A percentile compares a stretch with the other conserved stretches of the same genome.
These are phyloP conservation scores for Amanita rubescens DNA, from an alignment of 768 basidiomycete species.

Conservation along the genomic window DNA sequence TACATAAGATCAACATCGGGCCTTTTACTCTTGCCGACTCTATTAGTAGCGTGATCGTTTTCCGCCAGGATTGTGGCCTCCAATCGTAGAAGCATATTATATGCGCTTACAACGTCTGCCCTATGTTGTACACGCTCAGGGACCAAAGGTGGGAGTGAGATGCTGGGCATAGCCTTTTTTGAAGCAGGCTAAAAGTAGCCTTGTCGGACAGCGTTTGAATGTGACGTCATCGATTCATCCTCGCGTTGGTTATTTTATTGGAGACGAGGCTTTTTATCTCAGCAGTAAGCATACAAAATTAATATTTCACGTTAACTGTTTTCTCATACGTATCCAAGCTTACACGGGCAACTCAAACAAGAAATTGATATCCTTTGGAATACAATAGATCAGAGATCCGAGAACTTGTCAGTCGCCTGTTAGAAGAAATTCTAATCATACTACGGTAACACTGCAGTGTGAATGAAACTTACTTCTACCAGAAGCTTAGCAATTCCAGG, in stretches of 20 bases:
- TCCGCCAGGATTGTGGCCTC: too few species aligned
- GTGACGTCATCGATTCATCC: too few species aligned
- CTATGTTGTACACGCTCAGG: background rate
- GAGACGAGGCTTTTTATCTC: too few species aligned
- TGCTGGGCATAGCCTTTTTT: conserved; percentile 5
- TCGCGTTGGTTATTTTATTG: too few species aligned
- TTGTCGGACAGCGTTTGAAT: too few species aligned
- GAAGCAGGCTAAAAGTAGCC: too few species aligned
- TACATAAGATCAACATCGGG: conserved; percentile 11
- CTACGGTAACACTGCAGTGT: background rate
- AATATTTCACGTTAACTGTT: too few species aligned
- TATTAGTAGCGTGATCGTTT: background rate
- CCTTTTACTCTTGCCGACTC: conserved; percentile 8
- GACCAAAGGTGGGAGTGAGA: too few species aligned
- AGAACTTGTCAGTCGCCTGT: conserved; percentile 39
- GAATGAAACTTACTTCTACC: conserved; percentile 44
- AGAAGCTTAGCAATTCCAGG: conserved; percentile 59
- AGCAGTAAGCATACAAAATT: too few species aligned
- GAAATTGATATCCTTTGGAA: background rate
- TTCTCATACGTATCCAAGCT: background rate
- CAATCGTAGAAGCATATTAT: conserved; percentile 14
- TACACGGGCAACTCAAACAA: background rate
- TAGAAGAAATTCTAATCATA: background rate
- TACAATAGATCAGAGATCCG: conserved; percentile 19
- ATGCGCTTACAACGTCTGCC: conserved; percentile 13